phyloP scores from a whole-genome alignment of 306 rosid genomes.

The Dicorynia guianensis region DNA sequence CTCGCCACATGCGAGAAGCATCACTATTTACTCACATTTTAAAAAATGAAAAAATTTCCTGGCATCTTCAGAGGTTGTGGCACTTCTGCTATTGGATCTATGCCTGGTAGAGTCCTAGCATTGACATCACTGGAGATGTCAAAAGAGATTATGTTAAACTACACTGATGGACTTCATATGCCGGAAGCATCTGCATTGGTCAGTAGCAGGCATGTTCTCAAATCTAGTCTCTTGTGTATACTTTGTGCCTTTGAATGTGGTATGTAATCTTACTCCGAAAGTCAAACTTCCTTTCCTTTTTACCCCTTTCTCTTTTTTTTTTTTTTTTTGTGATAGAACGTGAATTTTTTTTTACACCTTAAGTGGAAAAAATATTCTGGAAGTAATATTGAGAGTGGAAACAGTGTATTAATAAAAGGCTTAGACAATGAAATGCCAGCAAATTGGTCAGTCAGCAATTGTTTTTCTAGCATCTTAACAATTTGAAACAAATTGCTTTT shows the following conservation, averaged over 20 bases:
- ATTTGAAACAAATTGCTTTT: neutral
- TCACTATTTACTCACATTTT: slow-evolving; percentile 65
- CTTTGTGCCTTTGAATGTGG: slow-evolving; percentile 92
- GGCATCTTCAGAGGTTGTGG: slow-evolving; percentile 87
- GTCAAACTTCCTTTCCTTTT: neutral
- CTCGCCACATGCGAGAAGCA: slow-evolving; percentile 59
- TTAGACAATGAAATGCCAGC: slow-evolving; percentile 7
- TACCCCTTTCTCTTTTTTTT: neutral
- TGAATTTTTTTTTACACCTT: neutral
- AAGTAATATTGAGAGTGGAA: neutral
- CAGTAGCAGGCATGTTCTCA: slow-evolving; percentile 77
- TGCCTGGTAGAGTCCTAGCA: slow-evolving; percentile 84
- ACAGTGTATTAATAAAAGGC: neutral
- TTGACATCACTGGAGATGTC: slow-evolving; percentile 84
- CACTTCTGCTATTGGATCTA: slow-evolving; percentile 81
- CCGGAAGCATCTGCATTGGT: slow-evolving; percentile 77
- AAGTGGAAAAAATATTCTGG: neutral
- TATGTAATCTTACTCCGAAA: slow-evolving; percentile 34
- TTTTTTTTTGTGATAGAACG: neutral
- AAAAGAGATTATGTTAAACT: slow-evolving; percentile 66
- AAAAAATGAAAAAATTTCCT: slow-evolving; percentile 68
- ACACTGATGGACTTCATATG: slow-evolving; percentile 57
- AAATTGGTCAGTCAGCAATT: neutral
- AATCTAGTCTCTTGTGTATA: slow-evolving; percentile 74
- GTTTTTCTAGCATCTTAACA: neutral